Percentiles rank a stretch among this genome's conserved stretches.
Evolutionary conservation across 2,329 filamentous ascomycete species (phyloP).

Genomic region (Curvularia sp.): DNA sequence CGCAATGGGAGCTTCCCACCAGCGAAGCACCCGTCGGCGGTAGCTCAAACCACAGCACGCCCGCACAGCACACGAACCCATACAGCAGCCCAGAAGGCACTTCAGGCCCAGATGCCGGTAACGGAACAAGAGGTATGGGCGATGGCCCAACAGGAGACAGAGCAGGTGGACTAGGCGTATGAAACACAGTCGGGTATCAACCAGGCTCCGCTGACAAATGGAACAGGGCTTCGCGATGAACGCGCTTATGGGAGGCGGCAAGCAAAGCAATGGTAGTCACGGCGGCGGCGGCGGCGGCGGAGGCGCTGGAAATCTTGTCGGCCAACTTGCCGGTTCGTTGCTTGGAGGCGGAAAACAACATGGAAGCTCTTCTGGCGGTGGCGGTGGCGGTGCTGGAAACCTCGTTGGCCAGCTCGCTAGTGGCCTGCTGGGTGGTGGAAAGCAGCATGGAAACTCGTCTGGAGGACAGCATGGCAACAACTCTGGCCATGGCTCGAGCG

Average conservation of each 20-base stretch:
- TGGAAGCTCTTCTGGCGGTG: slow-evolving; percentile 28
- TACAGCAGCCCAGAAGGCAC: slow-evolving; percentile 62
- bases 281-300: slow-evolving; percentile 41
- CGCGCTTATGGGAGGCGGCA: slow-evolving; percentile 55
- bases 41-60: slow-evolving; percentile 60
- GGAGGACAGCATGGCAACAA: slow-evolving; percentile 54
- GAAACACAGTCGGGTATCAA: slow-evolving; percentile 35
- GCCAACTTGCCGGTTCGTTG: slow-evolving; percentile 62
- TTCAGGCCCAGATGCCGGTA: slow-evolving; percentile 42
- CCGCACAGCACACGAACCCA: slow-evolving; percentile 62
- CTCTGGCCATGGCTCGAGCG: slow-evolving; percentile 38
- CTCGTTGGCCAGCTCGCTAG: slow-evolving; percentile 64
- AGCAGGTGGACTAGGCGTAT: slow-evolving; percentile 67
- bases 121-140: slow-evolving; percentile 57
- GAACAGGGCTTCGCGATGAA: slow-evolving; percentile 67
- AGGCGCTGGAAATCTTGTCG: slow-evolving; percentile 53
- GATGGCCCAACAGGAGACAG: slow-evolving; percentile 63
- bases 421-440: slow-evolving; percentile 50
- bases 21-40: slow-evolving; percentile 67
- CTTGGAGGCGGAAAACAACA: slow-evolving; percentile 47
- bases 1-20: slow-evolving; percentile 77
- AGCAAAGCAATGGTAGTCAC: slow-evolving; percentile 43
- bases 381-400: slow-evolving; percentile 47
- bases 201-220: slow-evolving; percentile 32
- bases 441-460: slow-evolving; percentile 52